phyloP scores from a whole-genome alignment of 2,329 filamentous ascomycete genomes.

The Rutstroemia sydowiana region DNA sequence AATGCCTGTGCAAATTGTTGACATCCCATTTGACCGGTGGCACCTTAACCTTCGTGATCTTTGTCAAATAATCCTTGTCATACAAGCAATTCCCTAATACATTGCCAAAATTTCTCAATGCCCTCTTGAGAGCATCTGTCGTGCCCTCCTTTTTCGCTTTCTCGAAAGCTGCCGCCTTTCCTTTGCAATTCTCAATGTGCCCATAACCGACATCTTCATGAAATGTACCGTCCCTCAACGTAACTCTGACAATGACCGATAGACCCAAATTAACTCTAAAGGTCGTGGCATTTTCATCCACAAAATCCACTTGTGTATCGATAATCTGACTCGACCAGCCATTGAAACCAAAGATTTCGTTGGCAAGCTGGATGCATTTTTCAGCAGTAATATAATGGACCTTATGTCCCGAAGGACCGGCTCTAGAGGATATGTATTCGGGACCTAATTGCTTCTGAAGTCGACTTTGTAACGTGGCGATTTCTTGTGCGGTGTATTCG shows the following conservation, averaged over 20 bases:
- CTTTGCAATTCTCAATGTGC: conserved; percentile 90
- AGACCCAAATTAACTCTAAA: conserved; percentile 77
- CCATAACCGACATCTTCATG: conserved; percentile 98
- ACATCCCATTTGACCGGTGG: conserved; percentile 71
- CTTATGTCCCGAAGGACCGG: conserved; percentile 75
- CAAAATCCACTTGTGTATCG: conserved; percentile 90
- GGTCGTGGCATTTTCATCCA: conserved; percentile 75
- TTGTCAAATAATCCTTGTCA: conserved; percentile 86
- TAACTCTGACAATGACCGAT: conserved; percentile 85
- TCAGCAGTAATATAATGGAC: conserved; percentile 95
- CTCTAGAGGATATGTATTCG: conserved; percentile 85
- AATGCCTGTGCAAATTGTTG: conserved; percentile 72
- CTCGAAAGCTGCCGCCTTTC: conserved; percentile 92
- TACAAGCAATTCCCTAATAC: conserved; percentile 98
- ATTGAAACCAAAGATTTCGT: conserved; percentile 95
- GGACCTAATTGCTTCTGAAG: conserved; percentile 92
- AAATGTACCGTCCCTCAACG: conserved; percentile 85
- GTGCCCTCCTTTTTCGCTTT: conserved; percentile 98
- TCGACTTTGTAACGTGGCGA: conserved; percentile 77
- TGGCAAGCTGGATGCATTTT: conserved; percentile 91
- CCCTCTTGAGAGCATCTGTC: conserved; percentile 86
- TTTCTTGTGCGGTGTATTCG: conserved; percentile 82
- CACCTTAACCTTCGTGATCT: conserved; percentile 84
- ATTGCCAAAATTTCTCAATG: conserved; percentile 88
- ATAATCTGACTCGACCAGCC: conserved; percentile 96